These are phyloP conservation scores for Sextonia rubra DNA, from an alignment of 164 flowering plant species.

Conservation along the genomic window DNA sequence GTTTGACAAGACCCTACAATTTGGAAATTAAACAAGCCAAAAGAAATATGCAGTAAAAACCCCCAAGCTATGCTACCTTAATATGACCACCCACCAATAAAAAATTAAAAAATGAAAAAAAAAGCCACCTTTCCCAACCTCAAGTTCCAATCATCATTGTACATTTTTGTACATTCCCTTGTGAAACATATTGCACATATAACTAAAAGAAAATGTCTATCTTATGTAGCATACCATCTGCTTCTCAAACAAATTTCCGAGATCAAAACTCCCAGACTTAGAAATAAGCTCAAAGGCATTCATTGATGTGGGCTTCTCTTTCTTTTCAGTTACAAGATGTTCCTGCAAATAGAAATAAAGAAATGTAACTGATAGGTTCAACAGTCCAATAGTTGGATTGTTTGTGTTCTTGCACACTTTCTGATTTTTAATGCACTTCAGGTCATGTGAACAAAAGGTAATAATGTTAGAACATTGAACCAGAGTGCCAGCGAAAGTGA, in stretches of 20 bases:
- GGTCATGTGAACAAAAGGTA: no score
- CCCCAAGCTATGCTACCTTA: background rate
- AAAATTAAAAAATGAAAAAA: no score
- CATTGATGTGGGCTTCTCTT: slow-evolving; percentile 84
- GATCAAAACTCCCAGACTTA: slow-evolving; percentile 67
- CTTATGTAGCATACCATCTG: slow-evolving; percentile 39
- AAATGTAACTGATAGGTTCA: background rate
- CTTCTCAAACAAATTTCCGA: slow-evolving; percentile 77
- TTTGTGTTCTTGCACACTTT: background rate
- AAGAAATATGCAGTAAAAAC: background rate
- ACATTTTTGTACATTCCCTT: background rate
- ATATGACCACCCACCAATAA: background rate
- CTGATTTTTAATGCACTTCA: background rate
- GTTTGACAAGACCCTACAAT: slow-evolving; percentile 58
- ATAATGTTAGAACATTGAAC: no score
- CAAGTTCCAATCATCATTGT: background rate
- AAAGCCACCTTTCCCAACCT: no score
- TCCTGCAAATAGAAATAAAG: slow-evolving; percentile 42
- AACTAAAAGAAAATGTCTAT: background rate
- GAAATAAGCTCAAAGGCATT: slow-evolving; percentile 94
- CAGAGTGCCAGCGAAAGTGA: background rate
- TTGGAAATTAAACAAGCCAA: background rate
- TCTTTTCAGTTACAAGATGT: slow-evolving; percentile 75
- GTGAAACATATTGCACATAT: background rate
- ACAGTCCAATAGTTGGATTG: background rate